phyloP scores from a whole-genome alignment of 441 rosid species.

The Mallotus japonicus region DNA sequence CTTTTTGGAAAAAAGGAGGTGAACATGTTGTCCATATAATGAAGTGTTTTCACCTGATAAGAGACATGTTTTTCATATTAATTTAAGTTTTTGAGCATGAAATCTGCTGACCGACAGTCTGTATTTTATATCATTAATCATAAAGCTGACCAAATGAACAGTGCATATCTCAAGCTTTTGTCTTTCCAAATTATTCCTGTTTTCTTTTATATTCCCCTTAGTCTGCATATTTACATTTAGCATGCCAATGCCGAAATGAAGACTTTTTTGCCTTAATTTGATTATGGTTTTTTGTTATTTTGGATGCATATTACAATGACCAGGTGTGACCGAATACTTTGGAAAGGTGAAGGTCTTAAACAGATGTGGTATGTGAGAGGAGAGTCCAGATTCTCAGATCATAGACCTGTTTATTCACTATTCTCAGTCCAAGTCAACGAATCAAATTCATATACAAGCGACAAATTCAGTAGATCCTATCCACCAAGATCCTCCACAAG shows the following conservation, averaged over 20 bases:
- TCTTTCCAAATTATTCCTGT: background rate
- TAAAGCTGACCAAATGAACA: background rate
- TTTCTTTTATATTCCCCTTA: too few relatives aligned
- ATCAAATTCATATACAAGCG: conserved; percentile 25
- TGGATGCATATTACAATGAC: background rate
- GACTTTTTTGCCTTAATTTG: too few relatives aligned
- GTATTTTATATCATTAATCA: background rate
- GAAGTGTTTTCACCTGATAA: background rate
- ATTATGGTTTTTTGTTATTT: background rate
- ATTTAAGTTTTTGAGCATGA: background rate
- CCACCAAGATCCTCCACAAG: conserved; percentile 36
- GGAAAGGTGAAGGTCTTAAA: conserved; percentile 78
- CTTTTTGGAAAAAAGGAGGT: too few relatives aligned
- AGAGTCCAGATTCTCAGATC: conserved; percentile 87
- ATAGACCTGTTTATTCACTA: conserved; percentile 82
- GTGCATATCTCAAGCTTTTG: background rate
- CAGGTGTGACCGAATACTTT: conserved; percentile 93
- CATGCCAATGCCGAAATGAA: too few relatives aligned
- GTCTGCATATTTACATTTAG: too few relatives aligned
- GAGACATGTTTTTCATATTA: too few relatives aligned
- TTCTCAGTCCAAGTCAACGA: conserved; percentile 58
- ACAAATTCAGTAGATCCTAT: conserved; percentile 25
- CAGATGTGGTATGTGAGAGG: conserved; percentile 73
- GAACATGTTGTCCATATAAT: background rate
- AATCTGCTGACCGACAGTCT: conserved; percentile 21